These are phyloP conservation scores for Epichloe elymi DNA, from an alignment of 2,329 filamentous ascomycete species.

Conservation along the genomic window DNA sequence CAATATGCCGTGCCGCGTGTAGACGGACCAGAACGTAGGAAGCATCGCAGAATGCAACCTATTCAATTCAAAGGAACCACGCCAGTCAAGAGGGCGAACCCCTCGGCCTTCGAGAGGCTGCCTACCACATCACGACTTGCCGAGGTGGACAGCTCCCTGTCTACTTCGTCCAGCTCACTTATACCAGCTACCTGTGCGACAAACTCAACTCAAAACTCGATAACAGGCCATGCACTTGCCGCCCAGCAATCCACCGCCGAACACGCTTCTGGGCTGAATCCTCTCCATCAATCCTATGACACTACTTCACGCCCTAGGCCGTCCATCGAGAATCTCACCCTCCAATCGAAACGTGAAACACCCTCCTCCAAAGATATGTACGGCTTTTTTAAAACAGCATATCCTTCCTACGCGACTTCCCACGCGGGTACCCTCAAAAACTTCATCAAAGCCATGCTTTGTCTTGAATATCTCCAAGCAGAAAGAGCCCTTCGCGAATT, in stretches of 20 bases:
- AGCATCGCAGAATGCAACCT: conserved; percentile 13
- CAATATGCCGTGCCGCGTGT: not conserved
- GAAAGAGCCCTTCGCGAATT: conserved; percentile 24
- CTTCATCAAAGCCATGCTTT: conserved; percentile 33
- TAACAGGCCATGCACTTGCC: not conserved
- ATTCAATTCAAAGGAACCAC: conserved; percentile 11
- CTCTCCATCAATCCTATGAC: not conserved
- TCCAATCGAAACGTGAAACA: not conserved
- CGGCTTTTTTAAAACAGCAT: conserved; percentile 25
- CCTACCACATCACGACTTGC: conserved; percentile 10
- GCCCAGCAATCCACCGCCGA: not conserved
- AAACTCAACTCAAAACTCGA: conserved; percentile 1
- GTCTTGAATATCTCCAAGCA: conserved; percentile 25
- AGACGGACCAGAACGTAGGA: conserved; percentile 1
- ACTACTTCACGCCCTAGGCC: not conserved
- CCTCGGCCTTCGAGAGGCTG: conserved; percentile 6
- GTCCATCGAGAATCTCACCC: not conserved
- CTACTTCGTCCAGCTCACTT: conserved; percentile 17
- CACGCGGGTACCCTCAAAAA: conserved; percentile 24
- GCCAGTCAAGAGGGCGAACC: not conserved
- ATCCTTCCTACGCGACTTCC: conserved; percentile 29
- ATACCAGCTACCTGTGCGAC: conserved; percentile 13
- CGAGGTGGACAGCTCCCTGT: conserved; percentile 13
- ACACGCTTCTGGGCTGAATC: not conserved
- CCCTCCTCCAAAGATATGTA: conserved; percentile 11